Evolutionary conservation across 371 early-diverging fungal genomes (phyloP).

Genomic region (Vairimorpha necatrix): DNA sequence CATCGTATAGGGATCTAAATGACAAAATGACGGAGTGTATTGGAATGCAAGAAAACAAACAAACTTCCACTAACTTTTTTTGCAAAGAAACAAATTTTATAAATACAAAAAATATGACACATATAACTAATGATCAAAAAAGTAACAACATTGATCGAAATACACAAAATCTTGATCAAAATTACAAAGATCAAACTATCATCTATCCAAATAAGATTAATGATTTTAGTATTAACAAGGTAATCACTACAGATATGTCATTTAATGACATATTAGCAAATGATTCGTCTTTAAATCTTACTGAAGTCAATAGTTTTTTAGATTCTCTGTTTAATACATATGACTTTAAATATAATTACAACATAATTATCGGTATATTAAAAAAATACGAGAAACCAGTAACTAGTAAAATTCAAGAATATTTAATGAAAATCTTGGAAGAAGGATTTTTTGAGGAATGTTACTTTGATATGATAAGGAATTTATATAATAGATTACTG

Average conservation of each 20-base stretch:
- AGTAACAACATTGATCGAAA: too few species aligned
- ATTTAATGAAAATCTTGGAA: background rate
- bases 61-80: background rate
- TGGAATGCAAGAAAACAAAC: background rate
- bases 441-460: conserved; percentile 5
- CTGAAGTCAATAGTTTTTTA: background rate
- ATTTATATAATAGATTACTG: conserved; percentile 2
- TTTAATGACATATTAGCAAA: background rate
- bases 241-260: background rate
- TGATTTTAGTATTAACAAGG: background rate
- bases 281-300: background rate
- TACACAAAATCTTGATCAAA: too few species aligned
- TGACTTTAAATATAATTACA: background rate
- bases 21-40: background rate
- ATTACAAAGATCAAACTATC: background rate
- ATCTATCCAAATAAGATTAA: background rate
- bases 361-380: background rate
- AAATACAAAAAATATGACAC: background rate
- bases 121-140: too few species aligned
- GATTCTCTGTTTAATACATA: background rate
- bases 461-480: background rate
- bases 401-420: background rate
- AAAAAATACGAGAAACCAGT: background rate
- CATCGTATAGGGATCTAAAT: background rate
- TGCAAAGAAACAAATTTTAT: background rate